phyloP scores from a whole-genome alignment of 2,329 filamentous ascomycete species.

The Neofusicoccum ribis region DNA sequence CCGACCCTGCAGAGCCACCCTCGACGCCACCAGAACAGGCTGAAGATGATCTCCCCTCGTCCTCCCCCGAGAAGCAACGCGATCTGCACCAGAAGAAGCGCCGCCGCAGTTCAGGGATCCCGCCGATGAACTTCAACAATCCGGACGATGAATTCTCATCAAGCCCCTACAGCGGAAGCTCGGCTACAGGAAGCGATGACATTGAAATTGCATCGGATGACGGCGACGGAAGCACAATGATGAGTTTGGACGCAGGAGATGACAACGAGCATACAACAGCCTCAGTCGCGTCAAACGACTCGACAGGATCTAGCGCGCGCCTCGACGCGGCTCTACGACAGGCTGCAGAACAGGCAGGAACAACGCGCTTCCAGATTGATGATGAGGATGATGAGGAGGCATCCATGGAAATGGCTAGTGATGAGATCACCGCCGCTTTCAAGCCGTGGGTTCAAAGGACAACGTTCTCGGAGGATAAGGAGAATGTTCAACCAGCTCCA shows the following conservation, averaged over 20 bases:
- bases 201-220: conserved; percentile 61
- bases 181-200: conserved; percentile 45
- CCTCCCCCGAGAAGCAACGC: conserved; percentile 66
- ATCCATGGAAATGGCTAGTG: conserved; percentile 57
- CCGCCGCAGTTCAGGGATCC: conserved; percentile 65
- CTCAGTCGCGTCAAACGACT: conserved; percentile 58
- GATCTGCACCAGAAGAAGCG: conserved; percentile 63
- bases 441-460: conserved; percentile 68
- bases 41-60: conserved; percentile 57
- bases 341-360: conserved; percentile 74
- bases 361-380: conserved; percentile 64
- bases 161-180: conserved; percentile 68
- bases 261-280: conserved; percentile 68
- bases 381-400: conserved; percentile 52
- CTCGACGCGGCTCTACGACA: conserved; percentile 76
- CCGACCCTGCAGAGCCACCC: conserved; percentile 57
- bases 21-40: conserved; percentile 64
- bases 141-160: conserved; percentile 69
- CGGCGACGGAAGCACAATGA: conserved; percentile 75
- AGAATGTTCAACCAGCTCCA: conserved; percentile 15
- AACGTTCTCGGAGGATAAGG: conserved; percentile 24
- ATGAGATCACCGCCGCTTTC: conserved; percentile 74
- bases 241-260: conserved; percentile 71
- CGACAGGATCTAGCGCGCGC: conserved; percentile 67
- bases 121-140: conserved; percentile 64